Conservation (phyloP, 164 flowering plant species). For the Nymphaea colorata region DNA sequence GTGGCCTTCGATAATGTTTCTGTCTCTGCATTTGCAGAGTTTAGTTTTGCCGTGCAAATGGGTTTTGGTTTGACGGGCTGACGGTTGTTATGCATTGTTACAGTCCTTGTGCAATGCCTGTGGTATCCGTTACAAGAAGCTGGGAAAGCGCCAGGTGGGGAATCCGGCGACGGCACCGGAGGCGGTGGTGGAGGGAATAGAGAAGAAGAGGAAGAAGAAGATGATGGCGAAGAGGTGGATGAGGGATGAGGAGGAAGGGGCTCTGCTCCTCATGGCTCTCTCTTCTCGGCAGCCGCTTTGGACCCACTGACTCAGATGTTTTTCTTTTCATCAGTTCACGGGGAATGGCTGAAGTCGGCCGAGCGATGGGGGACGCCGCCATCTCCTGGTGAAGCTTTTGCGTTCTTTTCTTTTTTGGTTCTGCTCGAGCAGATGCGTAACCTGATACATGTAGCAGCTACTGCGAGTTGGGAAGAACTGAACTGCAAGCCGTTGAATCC, state of each 20-base stretch:
- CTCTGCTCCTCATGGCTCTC: background rate
- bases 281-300: background rate
- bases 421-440: too few relatives aligned
- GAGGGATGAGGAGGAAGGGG: background rate
- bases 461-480: too few relatives aligned
- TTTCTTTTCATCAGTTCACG: too few relatives aligned
- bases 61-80: background rate
- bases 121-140: conserved; percentile 42
- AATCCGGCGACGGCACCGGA: background rate
- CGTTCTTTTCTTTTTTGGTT: too few relatives aligned
- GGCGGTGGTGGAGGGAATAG: background rate
- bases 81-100: background rate
- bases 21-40: background rate
- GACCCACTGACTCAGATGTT: too few relatives aligned
- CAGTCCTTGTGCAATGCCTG: conserved; percentile 59
- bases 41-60: background rate
- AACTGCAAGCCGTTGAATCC: too few relatives aligned
- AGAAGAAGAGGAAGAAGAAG: background rate
- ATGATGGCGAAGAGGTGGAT: background rate
- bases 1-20: background rate
- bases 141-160: background rate
- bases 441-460: too few relatives aligned
- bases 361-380: too few relatives aligned
- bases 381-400: too few relatives aligned
- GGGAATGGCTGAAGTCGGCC: too few relatives aligned